Evolutionary conservation across 768 basidiomycete genomes (phyloP), one percentile per base, ranked within the genome.

Genomic region (Leccinum uliginosum): DNA sequence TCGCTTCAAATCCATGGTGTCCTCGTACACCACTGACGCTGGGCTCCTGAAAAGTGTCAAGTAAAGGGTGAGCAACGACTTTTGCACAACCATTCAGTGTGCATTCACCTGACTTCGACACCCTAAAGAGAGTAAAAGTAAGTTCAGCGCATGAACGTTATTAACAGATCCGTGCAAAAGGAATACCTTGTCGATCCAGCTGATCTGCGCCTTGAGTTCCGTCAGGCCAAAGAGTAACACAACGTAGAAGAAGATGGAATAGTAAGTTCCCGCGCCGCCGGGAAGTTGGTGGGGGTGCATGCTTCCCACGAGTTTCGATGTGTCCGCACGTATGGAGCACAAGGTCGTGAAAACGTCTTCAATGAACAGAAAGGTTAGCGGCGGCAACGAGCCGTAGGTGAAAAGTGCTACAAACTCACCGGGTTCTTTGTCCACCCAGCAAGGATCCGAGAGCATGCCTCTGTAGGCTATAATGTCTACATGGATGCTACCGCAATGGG

Each of bases 211-310:
- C 64, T 76, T 76, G 52, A 82, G 59, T 52, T 83, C 82, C 11
- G 80, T 83, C 30, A 78, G 61, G 1, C 81, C 82, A 56, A 83
- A 81, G 1, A 77, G 66, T 12, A 83, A 56, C n/a, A 83, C 70
- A 12, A 83, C 64, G 24, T 67, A 59, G n/a, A 61, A 56, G 27
- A 61, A 4, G 23, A 61, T 61, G 23, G 59, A 50, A 45, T 61
- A 61, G 4, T 62, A 61, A 21, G 59, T 57, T 24, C 54, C 53
- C 2, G 29, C 59, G 1, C 50, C 59, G 27, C 32, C 59, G 1
- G 60, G 60, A 29, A 62, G 59, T 9, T 49, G 50, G 12, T 52
- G 59, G 10, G 59, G 50, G 4, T 38, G 59, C 60, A 61, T 61
- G 46, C 54, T 52, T 12, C 23, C 11, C 15, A 14, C 40, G 4